phyloP scores from a whole-genome alignment of 2,329 filamentous ascomycete genomes.

The Fusarium sterilihyphosum region DNA sequence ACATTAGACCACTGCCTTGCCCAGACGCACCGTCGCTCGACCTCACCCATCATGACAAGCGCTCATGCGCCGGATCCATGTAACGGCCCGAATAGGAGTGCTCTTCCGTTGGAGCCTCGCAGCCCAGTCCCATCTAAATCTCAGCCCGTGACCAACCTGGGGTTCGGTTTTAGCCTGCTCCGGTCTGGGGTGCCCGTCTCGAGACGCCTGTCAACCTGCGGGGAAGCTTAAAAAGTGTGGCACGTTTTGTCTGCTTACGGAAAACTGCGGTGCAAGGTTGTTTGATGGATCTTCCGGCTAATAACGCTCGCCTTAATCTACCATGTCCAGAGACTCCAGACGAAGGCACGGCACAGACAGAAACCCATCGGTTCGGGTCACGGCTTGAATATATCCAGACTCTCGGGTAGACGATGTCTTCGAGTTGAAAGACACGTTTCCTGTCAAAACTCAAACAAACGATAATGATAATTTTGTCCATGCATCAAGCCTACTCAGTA shows the following conservation, averaged over 20 bases:
- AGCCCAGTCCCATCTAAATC: constrained; percentile 23
- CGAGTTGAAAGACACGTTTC: neutral
- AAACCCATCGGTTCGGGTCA: neutral
- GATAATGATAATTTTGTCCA: neutral
- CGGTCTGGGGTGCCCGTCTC: constrained; percentile 23
- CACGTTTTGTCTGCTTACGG: constrained; percentile 30
- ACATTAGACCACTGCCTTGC: neutral
- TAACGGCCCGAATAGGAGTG: constrained; percentile 44
- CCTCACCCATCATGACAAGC: constrained; percentile 21
- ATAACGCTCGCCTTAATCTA: constrained; percentile 7
- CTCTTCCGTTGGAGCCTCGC: constrained; percentile 24
- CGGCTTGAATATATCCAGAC: neutral
- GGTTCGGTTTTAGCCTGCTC: constrained; percentile 29
- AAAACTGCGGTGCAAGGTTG: constrained; percentile 23
- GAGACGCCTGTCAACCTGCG: constrained; percentile 37
- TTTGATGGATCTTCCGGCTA: constrained; percentile 34
- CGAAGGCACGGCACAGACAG: neutral
- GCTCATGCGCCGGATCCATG: constrained; percentile 1
- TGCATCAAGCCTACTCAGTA: neutral
- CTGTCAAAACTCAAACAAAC: neutral
- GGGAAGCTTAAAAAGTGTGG: constrained; percentile 40
- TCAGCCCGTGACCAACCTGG: constrained; percentile 23
- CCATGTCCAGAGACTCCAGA: neutral
- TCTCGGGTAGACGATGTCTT: neutral
- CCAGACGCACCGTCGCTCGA: neutral